phyloP scores from a whole-genome alignment of 495 filamentous ascomycete species.

The Xylaria bambusicola region DNA sequence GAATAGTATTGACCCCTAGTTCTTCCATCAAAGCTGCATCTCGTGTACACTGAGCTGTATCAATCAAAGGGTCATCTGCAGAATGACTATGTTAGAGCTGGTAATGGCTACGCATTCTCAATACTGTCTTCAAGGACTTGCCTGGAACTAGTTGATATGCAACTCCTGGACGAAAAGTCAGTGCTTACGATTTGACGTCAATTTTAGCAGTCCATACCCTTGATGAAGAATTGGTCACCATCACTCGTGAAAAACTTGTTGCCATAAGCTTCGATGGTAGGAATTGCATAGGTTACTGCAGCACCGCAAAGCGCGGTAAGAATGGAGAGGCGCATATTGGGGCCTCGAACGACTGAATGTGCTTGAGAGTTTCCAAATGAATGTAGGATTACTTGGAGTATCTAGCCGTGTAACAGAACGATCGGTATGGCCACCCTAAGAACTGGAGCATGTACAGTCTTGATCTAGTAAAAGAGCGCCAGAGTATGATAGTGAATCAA shows the following conservation, averaged over 20 bases:
- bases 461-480: not conserved
- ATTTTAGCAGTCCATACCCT: slow-evolving; percentile 54
- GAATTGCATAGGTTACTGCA: slow-evolving; percentile 38
- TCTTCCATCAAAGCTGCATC: slow-evolving; percentile 79
- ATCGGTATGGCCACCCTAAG: not conserved
- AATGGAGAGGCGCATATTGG: slow-evolving; percentile 38
- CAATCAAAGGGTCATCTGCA: slow-evolving; percentile 68
- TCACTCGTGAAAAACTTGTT: slow-evolving; percentile 81
- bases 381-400: too few relatives aligned
- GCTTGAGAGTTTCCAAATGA: too few relatives aligned
- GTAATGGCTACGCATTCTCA: not conserved
- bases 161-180: slow-evolving; percentile 55
- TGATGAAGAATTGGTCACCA: slow-evolving; percentile 79
- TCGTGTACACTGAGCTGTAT: slow-evolving; percentile 73
- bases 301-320: slow-evolving; percentile 38
- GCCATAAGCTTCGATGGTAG: slow-evolving; percentile 69
- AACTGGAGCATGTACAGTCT: not conserved
- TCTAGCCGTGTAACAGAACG: too few relatives aligned
- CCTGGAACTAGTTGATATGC: slow-evolving; percentile 61
- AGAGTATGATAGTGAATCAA: too few relatives aligned
- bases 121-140: slow-evolving; percentile 19
- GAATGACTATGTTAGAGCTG: not conserved
- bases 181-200: not conserved
- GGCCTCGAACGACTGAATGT: slow-evolving; percentile 18
- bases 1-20: slow-evolving; percentile 80